Evolutionary conservation across 371 early-diverging fungal genomes (phyloP).

Genomic region (Mortierella sp.): DNA sequence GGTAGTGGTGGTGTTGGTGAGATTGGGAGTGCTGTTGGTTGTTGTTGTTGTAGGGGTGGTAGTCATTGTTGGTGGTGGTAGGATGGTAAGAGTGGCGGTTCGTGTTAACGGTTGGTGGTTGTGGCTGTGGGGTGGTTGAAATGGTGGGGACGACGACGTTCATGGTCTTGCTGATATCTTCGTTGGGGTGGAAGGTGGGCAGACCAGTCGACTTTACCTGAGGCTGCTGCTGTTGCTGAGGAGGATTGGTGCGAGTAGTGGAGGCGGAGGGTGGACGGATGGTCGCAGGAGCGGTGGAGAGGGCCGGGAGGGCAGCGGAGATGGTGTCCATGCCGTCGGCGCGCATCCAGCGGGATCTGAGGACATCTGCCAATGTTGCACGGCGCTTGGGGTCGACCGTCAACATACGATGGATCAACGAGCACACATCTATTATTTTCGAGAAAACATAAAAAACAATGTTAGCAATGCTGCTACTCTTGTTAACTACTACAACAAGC

Average conservation of each 20-base stretch:
- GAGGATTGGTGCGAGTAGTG: background rate
- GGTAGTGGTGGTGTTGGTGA: constrained; percentile 12
- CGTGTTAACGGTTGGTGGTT: constrained; percentile 13
- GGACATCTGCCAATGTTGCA: constrained; percentile 58
- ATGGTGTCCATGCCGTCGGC: constrained; percentile 43
- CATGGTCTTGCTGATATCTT: constrained; percentile 46
- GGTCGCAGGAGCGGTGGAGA: constrained; percentile 37
- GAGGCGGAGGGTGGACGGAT: constrained; percentile 16
- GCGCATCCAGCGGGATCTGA: constrained; percentile 54
- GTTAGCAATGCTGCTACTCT: background rate
- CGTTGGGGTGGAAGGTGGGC: constrained; percentile 38
- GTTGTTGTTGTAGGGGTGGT: constrained; percentile 17
- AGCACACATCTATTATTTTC: constrained; percentile 36
- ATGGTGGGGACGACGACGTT: background rate
- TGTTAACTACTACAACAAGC: background rate
- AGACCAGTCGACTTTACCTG: constrained; percentile 27
- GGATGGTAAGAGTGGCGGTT: constrained; percentile 52
- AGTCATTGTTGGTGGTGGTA: constrained; percentile 5
- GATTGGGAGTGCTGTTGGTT: constrained; percentile 11
- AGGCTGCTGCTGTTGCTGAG: constrained; percentile 12
- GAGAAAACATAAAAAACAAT: background rate
- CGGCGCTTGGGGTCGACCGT: constrained; percentile 67
- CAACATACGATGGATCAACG: constrained; percentile 66
- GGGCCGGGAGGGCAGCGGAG: constrained; percentile 23
- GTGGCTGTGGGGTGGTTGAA: background rate